Evolutionary conservation across 129 eudicot species (phyloP).

Genomic region (Rutidosis leptorrhynchoides): DNA sequence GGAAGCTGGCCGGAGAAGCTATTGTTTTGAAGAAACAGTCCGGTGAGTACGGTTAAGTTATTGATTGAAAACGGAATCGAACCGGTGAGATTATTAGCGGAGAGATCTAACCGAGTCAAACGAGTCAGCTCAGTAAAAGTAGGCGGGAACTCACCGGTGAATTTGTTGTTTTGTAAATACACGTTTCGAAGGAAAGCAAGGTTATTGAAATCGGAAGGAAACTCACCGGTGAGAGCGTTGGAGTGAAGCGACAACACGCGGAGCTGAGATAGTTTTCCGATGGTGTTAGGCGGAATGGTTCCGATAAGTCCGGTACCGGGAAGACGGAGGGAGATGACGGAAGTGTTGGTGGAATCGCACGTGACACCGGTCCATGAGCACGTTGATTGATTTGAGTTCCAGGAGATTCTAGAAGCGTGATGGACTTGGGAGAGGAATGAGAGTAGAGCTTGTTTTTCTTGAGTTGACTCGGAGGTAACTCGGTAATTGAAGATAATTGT

Average conservation of each 20-base stretch:
- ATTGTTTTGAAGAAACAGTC: slow-evolving; percentile 53
- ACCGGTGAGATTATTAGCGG: slow-evolving; percentile 59
- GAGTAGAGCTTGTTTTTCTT: slow-evolving; percentile 72
- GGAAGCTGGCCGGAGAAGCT: slow-evolving; percentile 57
- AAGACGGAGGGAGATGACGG: slow-evolving; percentile 53
- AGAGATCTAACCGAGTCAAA: slow-evolving; percentile 57
- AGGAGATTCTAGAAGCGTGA: slow-evolving; percentile 55
- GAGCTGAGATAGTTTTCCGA: slow-evolving; percentile 55
- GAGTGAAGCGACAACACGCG: slow-evolving; percentile 68
- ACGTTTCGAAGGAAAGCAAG: slow-evolving; percentile 44
- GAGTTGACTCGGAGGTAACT: slow-evolving; percentile 59
- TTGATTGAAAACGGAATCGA: slow-evolving; percentile 58
- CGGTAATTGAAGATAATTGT: slow-evolving; percentile 13
- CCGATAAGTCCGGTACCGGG: slow-evolving; percentile 81
- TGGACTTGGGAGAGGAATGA: slow-evolving; percentile 52
- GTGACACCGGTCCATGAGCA: slow-evolving; percentile 80
- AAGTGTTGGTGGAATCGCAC: slow-evolving; percentile 53
- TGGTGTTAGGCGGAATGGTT: slow-evolving; percentile 47
- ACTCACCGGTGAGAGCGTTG: slow-evolving; percentile 51
- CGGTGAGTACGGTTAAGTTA: slow-evolving; percentile 57
- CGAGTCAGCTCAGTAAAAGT: slow-evolving; percentile 44
- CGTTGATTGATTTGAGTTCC: slow-evolving; percentile 57
- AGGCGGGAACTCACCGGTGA: slow-evolving; percentile 70
- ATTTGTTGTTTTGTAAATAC: slow-evolving; percentile 51
- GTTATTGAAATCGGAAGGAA: slow-evolving; percentile 66